phyloP scores from a whole-genome alignment of 2,329 filamentous ascomycete genomes.

The Colletotrichum cereale region DNA sequence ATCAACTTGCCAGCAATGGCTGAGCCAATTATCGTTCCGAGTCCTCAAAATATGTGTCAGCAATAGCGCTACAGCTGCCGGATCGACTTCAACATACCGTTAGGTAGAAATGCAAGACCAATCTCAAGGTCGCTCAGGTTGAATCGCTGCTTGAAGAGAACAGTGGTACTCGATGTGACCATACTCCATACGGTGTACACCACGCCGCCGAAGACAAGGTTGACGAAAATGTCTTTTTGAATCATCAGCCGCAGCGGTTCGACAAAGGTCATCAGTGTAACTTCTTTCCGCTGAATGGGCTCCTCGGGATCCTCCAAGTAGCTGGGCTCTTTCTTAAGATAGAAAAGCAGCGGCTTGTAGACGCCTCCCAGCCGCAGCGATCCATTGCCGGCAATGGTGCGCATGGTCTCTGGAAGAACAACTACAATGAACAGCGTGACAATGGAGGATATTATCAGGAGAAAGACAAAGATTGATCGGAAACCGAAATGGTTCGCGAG shows the following conservation, averaged over 20 bases:
- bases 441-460: slow-evolving; percentile 19
- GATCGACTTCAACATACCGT: slow-evolving; percentile 38
- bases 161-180: slow-evolving; percentile 58
- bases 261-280: slow-evolving; percentile 49
- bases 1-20: slow-evolving; percentile 56
- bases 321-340: slow-evolving; percentile 34
- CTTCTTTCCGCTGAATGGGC: slow-evolving; percentile 31
- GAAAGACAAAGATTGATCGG: slow-evolving; percentile 47
- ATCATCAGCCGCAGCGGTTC: slow-evolving; percentile 53
- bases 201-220: slow-evolving; percentile 55
- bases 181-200: slow-evolving; percentile 59
- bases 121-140: slow-evolving; percentile 43
- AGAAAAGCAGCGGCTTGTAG: slow-evolving; percentile 44
- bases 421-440: slow-evolving; percentile 41
- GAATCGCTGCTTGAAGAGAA: slow-evolving; percentile 49
- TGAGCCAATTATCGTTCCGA: slow-evolving; percentile 58
- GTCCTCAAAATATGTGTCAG: slow-evolving; percentile 30
- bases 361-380: slow-evolving; percentile 43
- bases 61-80: neutral
- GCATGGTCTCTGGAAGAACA: slow-evolving; percentile 47
- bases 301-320: slow-evolving; percentile 40
- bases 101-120: slow-evolving; percentile 46
- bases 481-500: slow-evolving; percentile 47
- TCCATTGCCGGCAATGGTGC: slow-evolving; percentile 47
- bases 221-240: slow-evolving; percentile 59